Evolutionary conservation across 495 filamentous ascomycete species (phyloP), one percentile per base, ranked within the genome.

Genomic region (Clohesyomyces aquaticus): DNA sequence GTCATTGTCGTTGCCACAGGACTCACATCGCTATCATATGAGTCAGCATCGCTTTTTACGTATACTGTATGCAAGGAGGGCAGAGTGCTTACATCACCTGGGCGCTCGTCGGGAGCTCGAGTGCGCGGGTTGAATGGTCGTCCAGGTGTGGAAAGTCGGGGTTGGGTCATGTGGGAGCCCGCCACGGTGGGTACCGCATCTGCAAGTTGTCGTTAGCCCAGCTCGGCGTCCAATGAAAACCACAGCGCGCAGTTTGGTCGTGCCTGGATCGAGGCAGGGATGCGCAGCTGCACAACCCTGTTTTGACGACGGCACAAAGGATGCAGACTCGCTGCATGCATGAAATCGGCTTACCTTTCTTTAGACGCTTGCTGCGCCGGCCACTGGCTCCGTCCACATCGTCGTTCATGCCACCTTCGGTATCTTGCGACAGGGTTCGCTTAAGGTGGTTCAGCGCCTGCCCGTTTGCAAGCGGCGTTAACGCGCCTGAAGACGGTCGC

Each of bases 131-230:
- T 21, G 28, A 55, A 63, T 14, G 86, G 82, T 61, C 88, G 84
- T 35, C 43, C 42, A 4, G 91, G 88, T 19, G 82, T 87, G 10
- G 89, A 86, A 41, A 91, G 91, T 46, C 92, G 88, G 69, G 96
- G 90, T 61, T 96, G 81, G 59, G 89, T 93, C 94, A 98, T 98
- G 77, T 97, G 91, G 38, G 93, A 96, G 27, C 95, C 94, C 63
- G 91, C 91, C 59, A 98, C 89, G 41, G 90, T 96, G 18, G 93
- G 93, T 55, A 88, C 87, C 42, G 85, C 83, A 82, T 94, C 91
- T 93, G 76, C 61, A 69, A 46, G 57, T 56, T 70, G 60, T 67
- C 73, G 65, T 79, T 77, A 79, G 79, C 74, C 62, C 35, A 21
- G 61, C 25, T 45, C 47, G 43, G 55, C 43, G 25, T 19, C 62